A percentile compares a stretch with the other conserved stretches of the same genome.
These are phyloP conservation scores for Staphylotrichum longicolle DNA, from an alignment of 495 filamentous ascomycete genomes.

Conservation along the genomic window DNA sequence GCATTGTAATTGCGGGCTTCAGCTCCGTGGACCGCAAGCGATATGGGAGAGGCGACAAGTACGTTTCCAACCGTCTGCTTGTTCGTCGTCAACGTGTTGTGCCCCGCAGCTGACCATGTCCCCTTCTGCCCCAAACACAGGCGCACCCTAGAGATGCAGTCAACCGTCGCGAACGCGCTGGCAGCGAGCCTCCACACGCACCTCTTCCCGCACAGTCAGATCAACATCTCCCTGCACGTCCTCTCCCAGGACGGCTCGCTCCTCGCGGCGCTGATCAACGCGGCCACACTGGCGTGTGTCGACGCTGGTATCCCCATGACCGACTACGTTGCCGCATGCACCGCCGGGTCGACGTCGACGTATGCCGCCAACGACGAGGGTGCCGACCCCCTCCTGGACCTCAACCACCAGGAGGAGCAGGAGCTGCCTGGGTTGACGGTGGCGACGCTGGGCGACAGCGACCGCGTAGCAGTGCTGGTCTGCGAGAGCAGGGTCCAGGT, in stretches of 20 bases:
- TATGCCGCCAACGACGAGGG: conserved; percentile 60
- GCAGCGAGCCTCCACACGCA: conserved; percentile 72
- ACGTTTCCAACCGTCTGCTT: conserved; percentile 23
- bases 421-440: conserved; percentile 89
- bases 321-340: conserved; percentile 86
- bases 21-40: conserved; percentile 81
- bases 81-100: neutral
- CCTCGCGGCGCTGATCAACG: conserved; percentile 86
- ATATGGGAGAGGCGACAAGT: conserved; percentile 74
- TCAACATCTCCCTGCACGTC: conserved; percentile 77
- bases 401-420: conserved; percentile 81
- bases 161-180: conserved; percentile 72
- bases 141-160: conserved; percentile 75
- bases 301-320: conserved; percentile 95
- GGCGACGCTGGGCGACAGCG: conserved; percentile 67
- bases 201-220: conserved; percentile 85
- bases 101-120: conserved; percentile 7
- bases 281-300: conserved; percentile 84
- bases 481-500: conserved; percentile 83
- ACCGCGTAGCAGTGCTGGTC: conserved; percentile 73
- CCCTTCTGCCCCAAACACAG: conserved; percentile 39
- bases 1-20: conserved; percentile 84
- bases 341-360: conserved; percentile 71
- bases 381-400: conserved; percentile 85
- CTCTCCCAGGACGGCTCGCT: conserved; percentile 90